These are phyloP conservation scores for Globisporangium echinulatum DNA, from an alignment of 352 stramenopile species.

Conservation along the genomic window DNA sequence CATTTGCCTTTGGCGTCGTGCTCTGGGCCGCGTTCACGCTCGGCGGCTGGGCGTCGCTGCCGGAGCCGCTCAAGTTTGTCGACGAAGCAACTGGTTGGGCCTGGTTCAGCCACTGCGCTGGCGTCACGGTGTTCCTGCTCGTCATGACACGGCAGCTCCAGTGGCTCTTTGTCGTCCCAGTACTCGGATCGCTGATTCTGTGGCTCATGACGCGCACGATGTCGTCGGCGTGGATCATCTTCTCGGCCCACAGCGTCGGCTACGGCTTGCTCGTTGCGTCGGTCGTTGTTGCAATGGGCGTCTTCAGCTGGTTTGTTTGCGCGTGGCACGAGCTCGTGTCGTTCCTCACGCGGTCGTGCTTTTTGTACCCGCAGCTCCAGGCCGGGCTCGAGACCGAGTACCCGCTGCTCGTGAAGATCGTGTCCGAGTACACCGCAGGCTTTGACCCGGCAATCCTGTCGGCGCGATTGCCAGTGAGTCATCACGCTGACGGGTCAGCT, in stretches of 20 bases:
- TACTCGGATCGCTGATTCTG: constrained; percentile 55
- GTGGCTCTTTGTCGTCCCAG: constrained; percentile 69
- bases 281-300: constrained; percentile 71
- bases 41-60: constrained; percentile 71
- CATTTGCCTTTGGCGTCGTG: constrained; percentile 55
- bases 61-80: constrained; percentile 76
- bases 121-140: constrained; percentile 71
- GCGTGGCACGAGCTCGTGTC: constrained; percentile 74
- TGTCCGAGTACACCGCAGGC: constrained; percentile 75
- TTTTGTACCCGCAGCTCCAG: constrained; percentile 75
- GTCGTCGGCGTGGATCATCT: constrained; percentile 75
- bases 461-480: constrained; percentile 21
- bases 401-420: constrained; percentile 70
- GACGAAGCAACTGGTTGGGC: constrained; percentile 80
- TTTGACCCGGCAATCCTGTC: constrained; percentile 78
- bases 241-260: constrained; percentile 72
- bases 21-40: constrained; percentile 73
- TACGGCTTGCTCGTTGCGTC: constrained; percentile 68
- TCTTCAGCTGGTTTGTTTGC: constrained; percentile 75
- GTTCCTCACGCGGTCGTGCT: constrained; percentile 77
- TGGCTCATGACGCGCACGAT: constrained; percentile 78
- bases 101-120: constrained; percentile 81
- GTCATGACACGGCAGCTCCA: constrained; percentile 64
- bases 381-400: constrained; percentile 69
- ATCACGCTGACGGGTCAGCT: constrained; percentile 8